Percentiles rank a stretch among this genome's conserved stretches.
phyloP scores from a whole-genome alignment of 2,329 filamentous ascomycete species.

The Fusarium solani-melongenae region DNA sequence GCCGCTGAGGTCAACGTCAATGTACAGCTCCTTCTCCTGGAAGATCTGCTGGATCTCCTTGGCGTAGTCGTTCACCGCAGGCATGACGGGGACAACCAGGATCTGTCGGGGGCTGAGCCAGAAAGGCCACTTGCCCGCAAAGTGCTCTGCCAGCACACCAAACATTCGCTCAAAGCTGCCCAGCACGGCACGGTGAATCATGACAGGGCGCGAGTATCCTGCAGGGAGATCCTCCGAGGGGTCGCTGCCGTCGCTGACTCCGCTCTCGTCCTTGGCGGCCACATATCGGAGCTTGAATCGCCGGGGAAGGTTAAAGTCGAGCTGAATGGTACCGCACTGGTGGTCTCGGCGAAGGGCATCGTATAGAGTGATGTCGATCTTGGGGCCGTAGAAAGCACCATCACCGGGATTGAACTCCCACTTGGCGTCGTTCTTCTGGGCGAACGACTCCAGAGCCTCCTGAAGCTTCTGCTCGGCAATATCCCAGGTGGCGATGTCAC shows the following conservation, averaged over 20 bases:
- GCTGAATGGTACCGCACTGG: constrained; percentile 82
- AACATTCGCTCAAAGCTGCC: constrained; percentile 76
- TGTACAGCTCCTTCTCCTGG: constrained; percentile 74
- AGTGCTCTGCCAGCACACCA: constrained; percentile 85
- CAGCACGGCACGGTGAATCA: constrained; percentile 86
- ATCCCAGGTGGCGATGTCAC: constrained; percentile 88
- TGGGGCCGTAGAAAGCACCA: constrained; percentile 97
- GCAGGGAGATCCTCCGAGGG: constrained; percentile 62
- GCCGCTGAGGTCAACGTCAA: constrained; percentile 67
- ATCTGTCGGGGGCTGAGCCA: constrained; percentile 89
- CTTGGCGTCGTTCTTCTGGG: constrained; percentile 66
- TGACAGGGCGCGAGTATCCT: constrained; percentile 83
- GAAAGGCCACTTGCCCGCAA: constrained; percentile 89
- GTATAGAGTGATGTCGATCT: constrained; percentile 96
- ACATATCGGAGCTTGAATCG: constrained; percentile 56
- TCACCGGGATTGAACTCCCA: constrained; percentile 97
- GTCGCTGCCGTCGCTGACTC: constrained; percentile 57
- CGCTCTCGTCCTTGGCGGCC: constrained; percentile 63
- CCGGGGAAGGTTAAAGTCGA: constrained; percentile 81
- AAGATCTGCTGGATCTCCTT: constrained; percentile 78
- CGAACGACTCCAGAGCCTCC: constrained; percentile 82
- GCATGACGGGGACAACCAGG: constrained; percentile 70
- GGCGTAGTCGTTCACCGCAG: constrained; percentile 82
- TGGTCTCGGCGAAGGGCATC: constrained; percentile 81
- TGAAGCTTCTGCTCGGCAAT: constrained; percentile 85